A percentile compares a stretch with the other conserved stretches of the same genome.
These are phyloP conservation scores for Cenococcum geophilum DNA, from an alignment of 495 filamentous ascomycete genomes.

Conservation along the genomic window DNA sequence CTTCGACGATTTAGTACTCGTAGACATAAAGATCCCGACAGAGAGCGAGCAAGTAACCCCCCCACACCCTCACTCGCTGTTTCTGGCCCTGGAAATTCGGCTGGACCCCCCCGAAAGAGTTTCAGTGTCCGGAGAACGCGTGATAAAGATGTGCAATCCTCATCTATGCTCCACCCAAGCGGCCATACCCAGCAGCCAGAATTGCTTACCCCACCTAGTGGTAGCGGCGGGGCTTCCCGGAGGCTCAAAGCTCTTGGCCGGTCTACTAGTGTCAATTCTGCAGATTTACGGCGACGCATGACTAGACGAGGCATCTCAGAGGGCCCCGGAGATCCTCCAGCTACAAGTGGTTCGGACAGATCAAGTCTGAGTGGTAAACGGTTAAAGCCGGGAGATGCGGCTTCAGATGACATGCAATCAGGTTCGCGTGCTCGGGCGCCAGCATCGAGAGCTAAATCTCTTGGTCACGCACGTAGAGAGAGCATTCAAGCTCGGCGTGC, in stretches of 20 bases:
- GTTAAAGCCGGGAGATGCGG: constrained; percentile 38
- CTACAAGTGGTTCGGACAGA: constrained; percentile 74
- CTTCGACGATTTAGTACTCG: constrained; percentile 88
- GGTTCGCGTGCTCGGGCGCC: constrained; percentile 46
- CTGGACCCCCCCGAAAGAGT: constrained; percentile 57
- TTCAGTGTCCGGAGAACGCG: constrained; percentile 72
- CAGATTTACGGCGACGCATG: constrained; percentile 62
- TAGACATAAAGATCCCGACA: constrained; percentile 53
- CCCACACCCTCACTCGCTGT: constrained; percentile 65
- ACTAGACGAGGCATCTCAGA: constrained; percentile 54
- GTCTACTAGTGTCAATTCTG: constrained; percentile 81
- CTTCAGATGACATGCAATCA: constrained; percentile 40
- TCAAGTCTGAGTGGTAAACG: constrained; percentile 48
- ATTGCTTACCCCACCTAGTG: constrained; percentile 59
- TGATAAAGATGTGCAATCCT: constrained; percentile 52
- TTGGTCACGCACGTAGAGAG: constrained; percentile 83
- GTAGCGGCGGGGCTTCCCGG: constrained; percentile 49
- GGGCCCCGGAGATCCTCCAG: constrained; percentile 54
- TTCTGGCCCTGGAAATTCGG: constrained; percentile 62
- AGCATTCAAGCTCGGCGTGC: constrained; percentile 80
- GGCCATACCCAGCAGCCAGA: constrained; percentile 66
- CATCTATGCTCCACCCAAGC: constrained; percentile 51
- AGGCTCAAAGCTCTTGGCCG: constrained; percentile 63
- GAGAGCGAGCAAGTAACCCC: constrained; percentile 52
- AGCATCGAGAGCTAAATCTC: constrained; percentile 74